These are phyloP conservation scores for Pseudopyricularia cyperi DNA, from an alignment of 2,329 filamentous ascomycete genomes.

Conservation along the genomic window DNA sequence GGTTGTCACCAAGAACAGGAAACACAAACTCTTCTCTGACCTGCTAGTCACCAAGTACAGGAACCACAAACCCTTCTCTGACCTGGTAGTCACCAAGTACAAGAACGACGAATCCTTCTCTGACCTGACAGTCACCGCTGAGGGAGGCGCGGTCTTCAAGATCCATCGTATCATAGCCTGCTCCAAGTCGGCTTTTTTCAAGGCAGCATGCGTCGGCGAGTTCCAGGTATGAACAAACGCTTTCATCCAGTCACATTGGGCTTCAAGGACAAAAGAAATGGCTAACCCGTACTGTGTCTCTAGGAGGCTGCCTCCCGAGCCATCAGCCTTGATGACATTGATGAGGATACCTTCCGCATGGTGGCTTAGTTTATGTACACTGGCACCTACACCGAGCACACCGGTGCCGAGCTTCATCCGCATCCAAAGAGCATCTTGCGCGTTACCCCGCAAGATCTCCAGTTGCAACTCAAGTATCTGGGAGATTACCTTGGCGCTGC, in stretches of 20 bases:
- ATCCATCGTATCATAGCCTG: neutral
- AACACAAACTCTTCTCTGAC: too few relatives aligned
- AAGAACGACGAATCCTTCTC: neutral
- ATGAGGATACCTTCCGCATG: neutral
- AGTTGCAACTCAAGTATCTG: neutral
- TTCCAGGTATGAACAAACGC: neutral
- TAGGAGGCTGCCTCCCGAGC: neutral
- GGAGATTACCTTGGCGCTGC: neutral
- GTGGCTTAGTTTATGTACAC: neutral
- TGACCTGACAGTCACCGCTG: neutral
- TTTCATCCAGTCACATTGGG: neutral
- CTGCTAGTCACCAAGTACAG: neutral
- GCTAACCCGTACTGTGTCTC: neutral
- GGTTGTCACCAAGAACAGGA: too few relatives aligned
- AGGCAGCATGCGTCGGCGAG: neutral
- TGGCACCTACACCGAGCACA: neutral
- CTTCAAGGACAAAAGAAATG: neutral
- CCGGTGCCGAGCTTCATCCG: neutral
- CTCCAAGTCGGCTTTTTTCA: neutral
- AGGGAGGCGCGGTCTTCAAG: neutral
- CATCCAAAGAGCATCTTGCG: neutral
- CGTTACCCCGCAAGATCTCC: neutral
- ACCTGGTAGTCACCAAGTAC: neutral
- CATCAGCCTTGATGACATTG: neutral
- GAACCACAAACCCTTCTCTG: too few relatives aligned